These are phyloP conservation scores for Cladosporium sp. DNA, from an alignment of 2,329 filamentous ascomycete genomes.

Conservation along the genomic window DNA sequence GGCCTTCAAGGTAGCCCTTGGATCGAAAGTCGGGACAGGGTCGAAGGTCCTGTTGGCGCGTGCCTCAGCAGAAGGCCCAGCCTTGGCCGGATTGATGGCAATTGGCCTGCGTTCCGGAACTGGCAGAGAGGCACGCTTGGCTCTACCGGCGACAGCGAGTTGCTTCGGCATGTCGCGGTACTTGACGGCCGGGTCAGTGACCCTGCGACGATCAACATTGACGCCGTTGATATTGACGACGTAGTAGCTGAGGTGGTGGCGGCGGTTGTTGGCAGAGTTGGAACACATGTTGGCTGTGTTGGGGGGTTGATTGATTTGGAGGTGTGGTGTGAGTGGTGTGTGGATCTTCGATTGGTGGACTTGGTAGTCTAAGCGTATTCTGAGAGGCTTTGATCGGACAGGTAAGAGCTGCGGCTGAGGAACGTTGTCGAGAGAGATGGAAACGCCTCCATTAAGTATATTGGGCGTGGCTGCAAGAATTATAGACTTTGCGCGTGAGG, in stretches of 20 bases:
- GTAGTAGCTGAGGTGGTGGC: not conserved
- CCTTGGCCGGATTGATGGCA: too few relatives aligned
- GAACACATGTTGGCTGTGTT: not conserved
- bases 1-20: not conserved
- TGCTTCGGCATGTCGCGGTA: not conserved
- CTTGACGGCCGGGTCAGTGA: not conserved
- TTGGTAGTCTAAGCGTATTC: not conserved
- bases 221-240: not conserved
- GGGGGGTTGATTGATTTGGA: not conserved
- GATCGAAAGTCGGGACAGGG: not conserved
- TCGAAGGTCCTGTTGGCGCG: too few relatives aligned
- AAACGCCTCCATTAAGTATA: too few relatives aligned
- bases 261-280: slow-evolving; percentile 1
- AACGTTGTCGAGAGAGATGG: too few relatives aligned
- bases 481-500: too few relatives aligned
- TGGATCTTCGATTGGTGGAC: not conserved
- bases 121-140: too few relatives aligned
- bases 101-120: too few relatives aligned
- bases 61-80: too few relatives aligned
- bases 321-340: not conserved
- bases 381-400: too few relatives aligned
- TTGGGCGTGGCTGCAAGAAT: too few relatives aligned
- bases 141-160: not conserved
- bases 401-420: too few relatives aligned
- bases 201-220: not conserved